phyloP scores from a whole-genome alignment of 2,329 filamentous ascomycete genomes.

The Zarea fungicola region DNA sequence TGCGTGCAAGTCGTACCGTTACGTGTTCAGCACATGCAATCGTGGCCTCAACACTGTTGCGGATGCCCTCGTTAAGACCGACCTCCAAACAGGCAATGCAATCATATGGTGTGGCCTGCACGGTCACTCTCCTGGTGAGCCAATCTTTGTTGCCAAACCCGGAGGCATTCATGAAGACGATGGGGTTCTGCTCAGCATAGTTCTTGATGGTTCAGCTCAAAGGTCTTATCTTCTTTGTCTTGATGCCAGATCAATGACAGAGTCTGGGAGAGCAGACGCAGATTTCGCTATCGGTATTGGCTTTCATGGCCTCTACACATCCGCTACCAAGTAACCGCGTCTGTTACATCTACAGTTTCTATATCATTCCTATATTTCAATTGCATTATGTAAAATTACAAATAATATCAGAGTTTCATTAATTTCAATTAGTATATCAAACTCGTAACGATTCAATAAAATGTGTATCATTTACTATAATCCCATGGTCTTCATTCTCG shows the following conservation, averaged over 20 bases:
- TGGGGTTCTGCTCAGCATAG: constrained; percentile 49
- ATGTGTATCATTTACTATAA: no score
- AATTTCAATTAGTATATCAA: no score
- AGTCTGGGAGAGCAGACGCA: constrained; percentile 53
- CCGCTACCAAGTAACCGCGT: not conserved
- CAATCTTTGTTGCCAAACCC: constrained; percentile 49
- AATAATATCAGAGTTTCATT: no score
- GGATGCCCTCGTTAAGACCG: constrained; percentile 55
- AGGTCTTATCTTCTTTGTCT: constrained; percentile 57
- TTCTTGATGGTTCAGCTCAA: constrained; percentile 49
- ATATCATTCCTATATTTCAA: no score
- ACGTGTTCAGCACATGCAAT: constrained; percentile 48
- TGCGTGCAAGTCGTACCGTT: constrained; percentile 44
- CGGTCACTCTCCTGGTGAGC: constrained; percentile 58
- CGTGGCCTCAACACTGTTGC: constrained; percentile 45
- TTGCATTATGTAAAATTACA: no score
- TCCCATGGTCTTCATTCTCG: no score
- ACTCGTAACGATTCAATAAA: no score
- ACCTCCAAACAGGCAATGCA: constrained; percentile 42
- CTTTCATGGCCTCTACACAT: constrained; percentile 45
- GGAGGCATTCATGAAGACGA: constrained; percentile 44
- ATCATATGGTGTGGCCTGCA: constrained; percentile 46
- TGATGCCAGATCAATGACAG: constrained; percentile 51
- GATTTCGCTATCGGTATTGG: constrained; percentile 50
- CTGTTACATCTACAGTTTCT: no score